Evolutionary conservation across 2,329 filamentous ascomycete species (phyloP).

Genomic region (Paramyrothecium sp.): DNA sequence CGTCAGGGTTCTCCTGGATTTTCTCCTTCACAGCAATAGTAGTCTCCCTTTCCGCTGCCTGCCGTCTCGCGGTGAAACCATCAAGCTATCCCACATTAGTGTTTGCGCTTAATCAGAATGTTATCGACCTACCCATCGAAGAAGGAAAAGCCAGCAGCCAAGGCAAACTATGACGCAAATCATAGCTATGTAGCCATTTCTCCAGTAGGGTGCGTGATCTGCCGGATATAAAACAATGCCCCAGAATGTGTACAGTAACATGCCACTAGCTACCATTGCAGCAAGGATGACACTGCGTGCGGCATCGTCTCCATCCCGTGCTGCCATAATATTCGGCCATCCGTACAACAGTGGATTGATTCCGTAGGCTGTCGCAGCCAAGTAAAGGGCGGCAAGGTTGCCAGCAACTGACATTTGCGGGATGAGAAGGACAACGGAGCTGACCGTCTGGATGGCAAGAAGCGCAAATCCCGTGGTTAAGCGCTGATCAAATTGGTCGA

Average conservation of each 20-base stretch:
- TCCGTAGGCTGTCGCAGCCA: conserved; percentile 19
- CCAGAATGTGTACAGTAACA: conserved; percentile 42
- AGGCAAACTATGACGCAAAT: conserved; percentile 1
- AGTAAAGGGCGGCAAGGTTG: conserved; percentile 18
- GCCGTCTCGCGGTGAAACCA: no score
- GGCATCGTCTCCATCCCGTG: conserved; percentile 33
- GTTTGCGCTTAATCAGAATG: no score
- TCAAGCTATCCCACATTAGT: no score
- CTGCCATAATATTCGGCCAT: conserved; percentile 21
- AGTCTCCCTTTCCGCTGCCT: no score
- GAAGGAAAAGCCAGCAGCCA: not conserved
- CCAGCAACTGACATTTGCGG: conserved; percentile 13
- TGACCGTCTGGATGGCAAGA: conserved; percentile 13
- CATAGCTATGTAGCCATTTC: conserved; percentile 23
- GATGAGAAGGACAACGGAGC: conserved; percentile 16
- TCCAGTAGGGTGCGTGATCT: conserved; percentile 39
- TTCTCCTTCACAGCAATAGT: no score
- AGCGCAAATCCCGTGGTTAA: conserved; percentile 13
- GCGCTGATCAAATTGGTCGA: conserved; percentile 14
- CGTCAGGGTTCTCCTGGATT: no score
- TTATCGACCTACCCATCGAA: not conserved
- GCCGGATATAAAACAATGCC: conserved; percentile 40
- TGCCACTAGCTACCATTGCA: conserved; percentile 37
- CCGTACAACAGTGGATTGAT: conserved; percentile 23
- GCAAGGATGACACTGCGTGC: conserved; percentile 35